Conservation (phyloP, 805 yeast genomes). For the Priceomyces medius region DNA sequence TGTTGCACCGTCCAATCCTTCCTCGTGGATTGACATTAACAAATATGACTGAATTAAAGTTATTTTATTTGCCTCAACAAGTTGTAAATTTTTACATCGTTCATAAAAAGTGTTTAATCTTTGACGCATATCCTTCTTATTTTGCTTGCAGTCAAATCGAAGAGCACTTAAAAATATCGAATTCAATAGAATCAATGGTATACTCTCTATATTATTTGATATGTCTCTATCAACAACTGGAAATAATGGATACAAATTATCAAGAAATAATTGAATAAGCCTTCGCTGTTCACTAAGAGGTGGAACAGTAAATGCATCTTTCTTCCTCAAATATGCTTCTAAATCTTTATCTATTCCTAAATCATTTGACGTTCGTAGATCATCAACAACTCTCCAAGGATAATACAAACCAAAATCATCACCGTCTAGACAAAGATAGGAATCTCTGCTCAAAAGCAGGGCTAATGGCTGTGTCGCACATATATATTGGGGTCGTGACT, state of each 20-base stretch:
- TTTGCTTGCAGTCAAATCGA: conserved; percentile 16
- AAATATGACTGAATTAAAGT: conserved; percentile 24
- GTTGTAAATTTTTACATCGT: conserved; percentile 22
- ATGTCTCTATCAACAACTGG: conserved; percentile 25
- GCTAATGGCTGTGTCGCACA: conserved; percentile 31
- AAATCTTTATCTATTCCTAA: conserved; percentile 20
- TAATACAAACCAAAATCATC: conserved; percentile 25
- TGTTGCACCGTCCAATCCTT: conserved; percentile 25
- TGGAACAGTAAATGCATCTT: conserved; percentile 23
- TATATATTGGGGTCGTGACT: conserved; percentile 23
- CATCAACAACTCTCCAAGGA: conserved; percentile 27
- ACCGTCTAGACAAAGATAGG: conserved; percentile 28
- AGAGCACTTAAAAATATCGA: conserved; percentile 23
- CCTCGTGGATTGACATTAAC: conserved; percentile 26
- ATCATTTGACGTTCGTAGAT: conserved; percentile 12
- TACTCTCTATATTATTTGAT: conserved; percentile 11
- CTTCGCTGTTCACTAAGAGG: conserved; percentile 16
- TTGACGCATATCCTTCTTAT: conserved; percentile 13
- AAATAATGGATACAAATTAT: conserved; percentile 23
- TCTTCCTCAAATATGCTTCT: conserved; percentile 16
- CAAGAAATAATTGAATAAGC: conserved; percentile 18
- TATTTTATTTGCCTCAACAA: conserved; percentile 24
- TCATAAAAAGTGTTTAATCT: conserved; percentile 20
- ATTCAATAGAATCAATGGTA: conserved; percentile 25
- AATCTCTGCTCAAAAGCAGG: conserved; percentile 26